Evolutionary conservation across 345 rosid species (phyloP).

Genomic region (Leavenworthia alabamica): DNA sequence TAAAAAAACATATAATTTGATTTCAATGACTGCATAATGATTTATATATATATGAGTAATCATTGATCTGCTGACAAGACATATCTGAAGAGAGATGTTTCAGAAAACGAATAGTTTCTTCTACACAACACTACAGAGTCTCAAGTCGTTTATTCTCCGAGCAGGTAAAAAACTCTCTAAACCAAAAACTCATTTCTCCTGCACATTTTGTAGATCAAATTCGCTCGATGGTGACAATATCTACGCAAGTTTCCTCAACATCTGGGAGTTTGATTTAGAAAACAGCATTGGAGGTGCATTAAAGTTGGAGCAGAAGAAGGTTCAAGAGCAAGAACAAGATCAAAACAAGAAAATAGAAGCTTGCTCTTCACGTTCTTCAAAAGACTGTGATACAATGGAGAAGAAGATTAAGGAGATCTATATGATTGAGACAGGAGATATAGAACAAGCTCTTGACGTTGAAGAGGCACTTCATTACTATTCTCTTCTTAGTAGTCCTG

Average conservation of each 20-base stretch:
- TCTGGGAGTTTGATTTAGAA: conserved; percentile 26
- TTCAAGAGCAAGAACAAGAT: conserved; percentile 4
- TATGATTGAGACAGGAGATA: conserved; percentile 56
- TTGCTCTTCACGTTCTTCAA: conserved; percentile 8
- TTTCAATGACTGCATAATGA: background rate
- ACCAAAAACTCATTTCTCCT: conserved; percentile 23
- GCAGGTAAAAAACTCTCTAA: conserved; percentile 45
- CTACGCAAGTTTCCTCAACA: conserved; percentile 28
- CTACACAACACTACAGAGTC: conserved; percentile 43
- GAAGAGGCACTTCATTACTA: conserved; percentile 92
- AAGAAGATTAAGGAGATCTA: conserved; percentile 75
- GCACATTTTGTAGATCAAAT: conserved; percentile 25
- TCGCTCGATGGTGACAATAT: conserved; percentile 23
- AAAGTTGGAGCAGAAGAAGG: background rate
- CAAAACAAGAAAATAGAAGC: conserved; percentile 15
- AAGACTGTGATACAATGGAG: conserved; percentile 33
- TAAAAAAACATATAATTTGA: background rate
- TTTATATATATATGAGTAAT: conserved; percentile 17
- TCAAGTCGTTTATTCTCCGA: conserved; percentile 41
- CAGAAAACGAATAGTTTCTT: conserved; percentile 50
- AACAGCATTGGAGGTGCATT: conserved; percentile 10
- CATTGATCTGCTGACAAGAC: conserved; percentile 13
- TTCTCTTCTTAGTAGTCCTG: conserved; percentile 68
- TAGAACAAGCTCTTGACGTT: conserved; percentile 73
- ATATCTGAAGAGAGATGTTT: conserved; percentile 25